Evolutionary conservation across 2,329 filamentous ascomycete species (phyloP).

Genomic region (Exophiala lecanii-corni): DNA sequence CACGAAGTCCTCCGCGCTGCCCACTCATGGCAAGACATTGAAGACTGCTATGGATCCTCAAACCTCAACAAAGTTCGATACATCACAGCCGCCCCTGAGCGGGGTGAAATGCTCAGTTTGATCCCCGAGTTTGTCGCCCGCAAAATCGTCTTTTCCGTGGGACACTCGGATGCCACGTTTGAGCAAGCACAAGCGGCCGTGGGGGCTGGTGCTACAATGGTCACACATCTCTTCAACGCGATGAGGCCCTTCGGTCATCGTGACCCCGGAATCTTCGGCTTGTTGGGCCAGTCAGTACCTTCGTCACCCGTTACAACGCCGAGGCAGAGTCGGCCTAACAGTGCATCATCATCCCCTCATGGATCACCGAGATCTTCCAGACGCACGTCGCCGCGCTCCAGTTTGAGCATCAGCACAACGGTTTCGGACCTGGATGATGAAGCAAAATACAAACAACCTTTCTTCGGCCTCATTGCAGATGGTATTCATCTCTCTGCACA

Average conservation of each 20-base stretch:
- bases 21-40: constrained; percentile 55
- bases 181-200: constrained; percentile 71
- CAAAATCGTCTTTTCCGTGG: constrained; percentile 73
- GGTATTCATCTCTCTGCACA: constrained; percentile 87
- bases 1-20: constrained; percentile 62
- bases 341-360: constrained; percentile 14
- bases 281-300: constrained; percentile 63
- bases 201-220: constrained; percentile 74
- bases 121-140: constrained; percentile 63
- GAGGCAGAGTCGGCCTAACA: constrained; percentile 15
- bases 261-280: constrained; percentile 84
- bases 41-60: constrained; percentile 55
- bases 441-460: constrained; percentile 48
- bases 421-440: constrained; percentile 16
- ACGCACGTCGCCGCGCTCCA: constrained; percentile 21
- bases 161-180: constrained; percentile 83
- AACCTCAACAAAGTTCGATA: constrained; percentile 68
- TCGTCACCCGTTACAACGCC: constrained; percentile 23
- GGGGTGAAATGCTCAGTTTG: constrained; percentile 62
- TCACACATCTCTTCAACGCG: constrained; percentile 91
- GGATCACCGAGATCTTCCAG: constrained; percentile 21
- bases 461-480: constrained; percentile 84
- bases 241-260: constrained; percentile 89
- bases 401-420: constrained; percentile 22
- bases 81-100: constrained; percentile 82